Conservation (phyloP, 768 basidiomycete species). For the Jaapia argillacea region DNA sequence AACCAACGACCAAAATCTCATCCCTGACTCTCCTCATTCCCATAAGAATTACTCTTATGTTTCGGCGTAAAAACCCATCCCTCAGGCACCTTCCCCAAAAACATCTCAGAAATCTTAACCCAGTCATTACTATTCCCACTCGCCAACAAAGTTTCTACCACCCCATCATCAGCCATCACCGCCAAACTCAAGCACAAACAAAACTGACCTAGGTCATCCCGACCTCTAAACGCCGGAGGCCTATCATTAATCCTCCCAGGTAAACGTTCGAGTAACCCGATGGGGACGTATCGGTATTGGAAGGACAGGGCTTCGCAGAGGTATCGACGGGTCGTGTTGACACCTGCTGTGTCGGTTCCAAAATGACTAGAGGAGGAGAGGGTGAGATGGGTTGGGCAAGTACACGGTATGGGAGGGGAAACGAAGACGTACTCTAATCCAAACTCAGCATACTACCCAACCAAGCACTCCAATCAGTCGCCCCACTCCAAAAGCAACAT, state of each 20-base stretch:
- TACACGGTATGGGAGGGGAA: neutral
- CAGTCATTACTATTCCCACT: conserved; percentile 76
- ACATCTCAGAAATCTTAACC: conserved; percentile 94
- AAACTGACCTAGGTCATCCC: conserved; percentile 77
- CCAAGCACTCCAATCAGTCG: neutral
- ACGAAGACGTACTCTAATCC: conserved; percentile 54
- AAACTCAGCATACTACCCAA: conserved; percentile 84
- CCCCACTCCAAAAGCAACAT: no score
- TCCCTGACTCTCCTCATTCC: conserved; percentile 49
- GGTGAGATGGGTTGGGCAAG: neutral
- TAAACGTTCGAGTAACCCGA: conserved; percentile 79
- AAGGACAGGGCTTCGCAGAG: conserved; percentile 94
- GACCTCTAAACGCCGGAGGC: conserved; percentile 77
- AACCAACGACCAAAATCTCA: no score
- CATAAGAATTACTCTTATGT: conserved; percentile 84
- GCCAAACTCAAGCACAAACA: neutral
- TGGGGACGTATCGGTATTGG: conserved; percentile 92
- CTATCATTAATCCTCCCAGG: conserved; percentile 86
- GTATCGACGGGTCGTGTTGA: conserved; percentile 88
- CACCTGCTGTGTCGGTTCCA: conserved; percentile 79
- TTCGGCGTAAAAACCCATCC: conserved; percentile 84
- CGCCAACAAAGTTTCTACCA: conserved; percentile 70
- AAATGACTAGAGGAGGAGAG: no score
- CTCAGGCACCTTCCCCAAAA: conserved; percentile 80
- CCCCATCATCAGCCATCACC: neutral